These are phyloP conservation scores for Barnettozyma hawaiiensis DNA, from an alignment of 1,139 yeast species.

Conservation along the genomic window DNA sequence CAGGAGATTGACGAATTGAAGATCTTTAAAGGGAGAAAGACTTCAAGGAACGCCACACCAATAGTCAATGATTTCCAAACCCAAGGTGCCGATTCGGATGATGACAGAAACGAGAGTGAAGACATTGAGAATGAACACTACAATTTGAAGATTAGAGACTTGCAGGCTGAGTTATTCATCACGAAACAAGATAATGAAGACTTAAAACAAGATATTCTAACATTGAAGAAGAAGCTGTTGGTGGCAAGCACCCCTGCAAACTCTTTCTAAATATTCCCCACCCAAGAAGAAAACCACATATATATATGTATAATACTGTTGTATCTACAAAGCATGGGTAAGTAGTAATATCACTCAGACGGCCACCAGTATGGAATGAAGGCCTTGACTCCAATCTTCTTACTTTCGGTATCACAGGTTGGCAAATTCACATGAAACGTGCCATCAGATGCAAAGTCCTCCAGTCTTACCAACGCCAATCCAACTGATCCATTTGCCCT, in stretches of 20 bases:
- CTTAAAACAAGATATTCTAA: conserved; percentile 57
- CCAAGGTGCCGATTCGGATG: conserved; percentile 10
- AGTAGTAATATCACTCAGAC: conserved; percentile 7
- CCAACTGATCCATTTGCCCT: conserved; percentile 58
- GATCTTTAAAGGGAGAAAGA: conserved; percentile 39
- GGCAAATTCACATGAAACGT: conserved; percentile 29
- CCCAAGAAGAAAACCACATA: neutral
- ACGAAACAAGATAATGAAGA: conserved; percentile 81
- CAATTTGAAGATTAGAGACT: conserved; percentile 71
- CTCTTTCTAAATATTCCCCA: conserved; percentile 5
- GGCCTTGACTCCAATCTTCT: conserved; percentile 40
- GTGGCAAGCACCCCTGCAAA: conserved; percentile 17
- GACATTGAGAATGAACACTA: conserved; percentile 59
- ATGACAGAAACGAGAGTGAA: conserved; percentile 34
- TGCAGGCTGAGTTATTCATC: conserved; percentile 79
- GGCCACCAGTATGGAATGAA: conserved; percentile 70
- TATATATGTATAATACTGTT: neutral
- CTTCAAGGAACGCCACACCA: conserved; percentile 28
- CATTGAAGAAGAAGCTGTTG: conserved; percentile 52
- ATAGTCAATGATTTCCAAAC: conserved; percentile 27
- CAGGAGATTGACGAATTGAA: conserved; percentile 68
- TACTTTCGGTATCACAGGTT: conserved; percentile 17
- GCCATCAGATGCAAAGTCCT: conserved; percentile 34
- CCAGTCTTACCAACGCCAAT: conserved; percentile 46
- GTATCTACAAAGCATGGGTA: neutral